Conservation (phyloP, 2,329 filamentous ascomycete genomes). For the Colletotrichum musae region DNA sequence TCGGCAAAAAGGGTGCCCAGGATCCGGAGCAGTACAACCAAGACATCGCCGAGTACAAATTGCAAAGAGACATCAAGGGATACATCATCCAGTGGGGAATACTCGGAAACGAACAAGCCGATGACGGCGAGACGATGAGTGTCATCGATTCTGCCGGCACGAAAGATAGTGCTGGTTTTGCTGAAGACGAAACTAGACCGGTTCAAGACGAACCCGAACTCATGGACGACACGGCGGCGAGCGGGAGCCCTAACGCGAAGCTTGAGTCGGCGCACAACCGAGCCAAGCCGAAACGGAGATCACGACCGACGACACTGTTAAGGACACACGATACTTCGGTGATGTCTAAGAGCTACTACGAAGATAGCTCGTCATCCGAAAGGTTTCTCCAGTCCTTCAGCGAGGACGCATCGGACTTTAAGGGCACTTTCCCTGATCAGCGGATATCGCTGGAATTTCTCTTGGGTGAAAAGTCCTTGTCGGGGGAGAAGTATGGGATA, state of each 20-base stretch:
- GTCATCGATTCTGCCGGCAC: no score
- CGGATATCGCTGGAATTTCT: neutral
- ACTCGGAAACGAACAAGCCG: neutral
- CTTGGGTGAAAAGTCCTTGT: neutral
- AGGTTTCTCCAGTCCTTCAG: neutral
- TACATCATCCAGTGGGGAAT: slow-evolving; percentile 23
- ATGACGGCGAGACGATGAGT: no score
- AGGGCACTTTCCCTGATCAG: slow-evolving; percentile 19
- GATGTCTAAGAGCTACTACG: neutral
- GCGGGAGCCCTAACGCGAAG: neutral
- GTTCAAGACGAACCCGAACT: neutral
- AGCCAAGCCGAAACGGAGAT: neutral
- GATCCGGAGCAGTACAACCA: neutral
- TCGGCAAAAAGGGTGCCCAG: neutral
- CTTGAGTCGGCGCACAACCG: neutral
- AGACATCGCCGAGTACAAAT: neutral
- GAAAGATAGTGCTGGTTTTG: no score
- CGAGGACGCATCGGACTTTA: neutral
- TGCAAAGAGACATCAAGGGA: slow-evolving; percentile 15
- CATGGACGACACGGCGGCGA: neutral
- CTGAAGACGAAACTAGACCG: no score
- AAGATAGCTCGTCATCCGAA: neutral
- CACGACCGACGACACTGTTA: no score
- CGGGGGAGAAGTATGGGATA: neutral
- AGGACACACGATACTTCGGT: no score